Base-by-base conservation (phyloP, 495 filamentous ascomycete genomes). In the Echria macrotheca region DNA sequence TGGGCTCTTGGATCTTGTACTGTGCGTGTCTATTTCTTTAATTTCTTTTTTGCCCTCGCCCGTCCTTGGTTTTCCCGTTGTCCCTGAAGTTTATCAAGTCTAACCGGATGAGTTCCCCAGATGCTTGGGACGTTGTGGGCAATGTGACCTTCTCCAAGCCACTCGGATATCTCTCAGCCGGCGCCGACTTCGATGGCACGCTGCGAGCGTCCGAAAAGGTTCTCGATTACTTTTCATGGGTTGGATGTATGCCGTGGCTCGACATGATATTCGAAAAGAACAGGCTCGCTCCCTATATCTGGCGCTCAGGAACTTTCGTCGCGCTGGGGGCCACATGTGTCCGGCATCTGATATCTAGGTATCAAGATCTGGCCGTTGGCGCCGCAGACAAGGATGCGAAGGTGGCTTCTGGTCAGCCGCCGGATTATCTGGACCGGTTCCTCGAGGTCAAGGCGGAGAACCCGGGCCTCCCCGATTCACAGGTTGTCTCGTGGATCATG, bases 161-260 rank as follows among this genome's bases (percentile, higher is more conserved):
- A 0, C 54, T 69, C 36, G 68, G 69, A 38, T 69, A 68, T 43
- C 42, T 72, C 17, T 55, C 64, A 8, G 49, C 61, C 11, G 69
- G 61, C 19, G 19, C 3, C n/a, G 57, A 54, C 29, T 57, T 57
- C 29, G 57, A 60, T 41, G 37, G 41, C 3, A 53, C 52, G 0
- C 25, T 59, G 1, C 5, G 15, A 12, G 52, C 22, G 1, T 39
- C 49, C 26, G 44, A 49, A 7, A 52, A 49, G 4, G 25, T 37
- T 4, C 17, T 50, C 24, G 49, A 52, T n/a, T 69, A 23, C 67
- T 72, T 54, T 26, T 9, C 28, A 9, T 38, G n/a, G 7, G 31
- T 59, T 4, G 42, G 41, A 19, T 15, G 15, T 6, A 39, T 54
- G 18, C 56, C 56, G 6, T 33, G 36, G 2, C 50, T 62, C 17